Base-by-base conservation (phyloP, 1,284 basidiomycete genomes). In the Apiotrichum brassicae region DNA sequence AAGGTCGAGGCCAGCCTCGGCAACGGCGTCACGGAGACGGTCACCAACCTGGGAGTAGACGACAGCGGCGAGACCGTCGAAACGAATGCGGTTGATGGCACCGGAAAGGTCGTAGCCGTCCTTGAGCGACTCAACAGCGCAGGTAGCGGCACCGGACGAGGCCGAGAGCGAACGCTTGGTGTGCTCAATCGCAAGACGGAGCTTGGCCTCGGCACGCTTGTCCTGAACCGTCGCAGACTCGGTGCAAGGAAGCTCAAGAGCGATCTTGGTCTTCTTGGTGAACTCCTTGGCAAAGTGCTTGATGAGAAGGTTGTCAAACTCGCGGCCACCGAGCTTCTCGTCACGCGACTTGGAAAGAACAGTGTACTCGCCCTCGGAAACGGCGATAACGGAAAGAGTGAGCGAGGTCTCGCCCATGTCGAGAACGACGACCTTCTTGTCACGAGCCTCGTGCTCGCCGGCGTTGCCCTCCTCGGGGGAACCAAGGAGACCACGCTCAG, bases 231-330 rank as follows among this genome's bases (percentile, higher is more conserved):
- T 63, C n/a, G 81, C 76, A 6, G 74, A 72, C 46, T 68, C 65
- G 18, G 81, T 73, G 32, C 85, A 83, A 34, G 79, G 58, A 80
- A 83, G 54, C 14, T 79, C 74, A 34, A 97, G 78, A 0, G 84
- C 76, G 22, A 82, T 80, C 74, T 93, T 93, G 34, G 86, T 92
- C 79, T 97, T 98, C 75, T 97, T 97, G 48, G 88, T 88, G 72
- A 98, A 98, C 65, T 98, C 94, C 70, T 93, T 87, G 48, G 89
- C 84, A 73, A 98, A 97, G 78, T 87, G 88, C 54, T 86, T 83
- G 76, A 97, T 82, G 37, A 97, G 79, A 55, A 74, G 61, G 57
- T 70, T 68, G 66, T 75, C 72, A 56, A 80, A 76, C 52, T 76
- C 71, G 46, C 76, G 70, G 40, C 79, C 79, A 54, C 79, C 79